Evolutionary conservation across 768 basidiomycete genomes (phyloP).

Genomic region (Crucibulum laeve): DNA sequence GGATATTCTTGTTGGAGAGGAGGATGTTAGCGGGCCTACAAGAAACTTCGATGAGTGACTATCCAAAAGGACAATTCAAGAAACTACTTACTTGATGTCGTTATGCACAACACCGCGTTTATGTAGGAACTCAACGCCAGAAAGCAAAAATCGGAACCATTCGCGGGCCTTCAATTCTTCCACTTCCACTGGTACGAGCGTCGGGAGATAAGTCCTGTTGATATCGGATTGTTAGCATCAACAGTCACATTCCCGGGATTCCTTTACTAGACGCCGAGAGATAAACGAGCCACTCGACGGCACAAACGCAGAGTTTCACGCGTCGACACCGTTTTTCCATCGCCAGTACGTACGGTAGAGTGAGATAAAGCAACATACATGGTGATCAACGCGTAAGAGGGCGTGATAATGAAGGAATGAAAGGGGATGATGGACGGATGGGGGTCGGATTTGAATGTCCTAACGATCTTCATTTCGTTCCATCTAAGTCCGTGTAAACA

Average conservation of each 20-base stretch:
- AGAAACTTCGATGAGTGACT: conserved; percentile 1
- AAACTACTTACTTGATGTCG: conserved; percentile 79
- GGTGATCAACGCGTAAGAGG: conserved; percentile 86
- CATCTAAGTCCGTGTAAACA: conserved; percentile 46
- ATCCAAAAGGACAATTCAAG: conserved; percentile 3
- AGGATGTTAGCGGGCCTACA: conserved; percentile 90
- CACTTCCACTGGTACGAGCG: conserved; percentile 84
- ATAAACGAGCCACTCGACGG: background rate
- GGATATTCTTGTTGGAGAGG: conserved; percentile 69
- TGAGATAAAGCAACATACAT: conserved; percentile 54
- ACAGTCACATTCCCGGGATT: conserved; percentile 2
- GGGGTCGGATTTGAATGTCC: conserved; percentile 75
- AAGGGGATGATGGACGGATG: conserved; percentile 94
- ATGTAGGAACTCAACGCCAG: conserved; percentile 82
- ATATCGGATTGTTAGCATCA: conserved; percentile 7
- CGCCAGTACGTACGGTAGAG: too few species aligned
- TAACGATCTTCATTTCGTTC: conserved; percentile 98
- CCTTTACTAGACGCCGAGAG: too few species aligned
- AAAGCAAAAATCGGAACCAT: conserved; percentile 82
- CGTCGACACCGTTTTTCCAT: background rate
- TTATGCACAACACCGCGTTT: conserved; percentile 84
- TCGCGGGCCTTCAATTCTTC: conserved; percentile 69
- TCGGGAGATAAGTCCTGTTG: conserved; percentile 80
- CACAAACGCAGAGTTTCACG: background rate
- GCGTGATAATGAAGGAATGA: conserved; percentile 90